These are phyloP conservation scores for Blastocystis sp. DNA, from an alignment of 352 stramenopile genomes.

Conservation along the genomic window DNA sequence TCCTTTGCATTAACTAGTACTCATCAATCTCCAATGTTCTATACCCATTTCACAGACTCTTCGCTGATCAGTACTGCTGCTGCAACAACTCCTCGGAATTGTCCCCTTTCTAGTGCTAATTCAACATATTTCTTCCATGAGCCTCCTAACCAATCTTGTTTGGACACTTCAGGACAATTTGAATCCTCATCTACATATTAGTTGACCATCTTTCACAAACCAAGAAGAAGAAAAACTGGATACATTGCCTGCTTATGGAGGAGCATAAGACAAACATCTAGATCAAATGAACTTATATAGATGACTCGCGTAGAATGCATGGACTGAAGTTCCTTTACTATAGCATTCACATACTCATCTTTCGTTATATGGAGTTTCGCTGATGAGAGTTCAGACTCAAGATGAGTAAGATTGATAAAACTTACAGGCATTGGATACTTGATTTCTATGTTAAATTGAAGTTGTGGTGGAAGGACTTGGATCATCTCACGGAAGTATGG, in stretches of 20 bases:
- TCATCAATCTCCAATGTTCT: neutral
- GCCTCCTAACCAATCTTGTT: neutral
- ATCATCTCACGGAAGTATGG: conserved; percentile 31
- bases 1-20: neutral
- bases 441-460: conserved; percentile 67
- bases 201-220: neutral
- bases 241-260: conserved; percentile 61
- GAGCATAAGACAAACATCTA: conserved; percentile 65
- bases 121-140: conserved; percentile 41
- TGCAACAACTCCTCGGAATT: conserved; percentile 33
- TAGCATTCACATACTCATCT: conserved; percentile 53
- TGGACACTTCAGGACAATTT: neutral
- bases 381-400: neutral
- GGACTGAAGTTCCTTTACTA: neutral
- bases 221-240: conserved; percentile 65
- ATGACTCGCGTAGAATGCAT: neutral
- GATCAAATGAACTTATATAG: conserved; percentile 67
- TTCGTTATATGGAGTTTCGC: conserved; percentile 3
- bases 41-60: conserved; percentile 27
- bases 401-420: neutral
- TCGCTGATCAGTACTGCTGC: neutral
- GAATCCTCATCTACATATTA: conserved; percentile 27
- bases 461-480: neutral
- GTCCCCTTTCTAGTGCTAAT: neutral
- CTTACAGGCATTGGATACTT: conserved; percentile 64